Base-by-base conservation (phyloP, 163 green algal genomes). In the Coccomyxa subellipsoidea region DNA sequence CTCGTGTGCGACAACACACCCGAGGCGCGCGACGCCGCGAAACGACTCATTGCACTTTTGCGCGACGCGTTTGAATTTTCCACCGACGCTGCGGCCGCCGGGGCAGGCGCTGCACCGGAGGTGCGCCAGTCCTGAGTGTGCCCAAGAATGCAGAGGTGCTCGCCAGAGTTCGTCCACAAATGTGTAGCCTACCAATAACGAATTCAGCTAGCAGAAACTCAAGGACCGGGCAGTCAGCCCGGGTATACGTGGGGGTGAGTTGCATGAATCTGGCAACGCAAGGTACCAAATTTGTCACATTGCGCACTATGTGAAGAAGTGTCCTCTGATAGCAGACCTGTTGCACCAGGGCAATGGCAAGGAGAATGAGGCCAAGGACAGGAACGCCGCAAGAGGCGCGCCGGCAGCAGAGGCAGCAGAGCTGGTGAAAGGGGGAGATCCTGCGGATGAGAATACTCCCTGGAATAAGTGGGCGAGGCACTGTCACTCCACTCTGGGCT, bases 1-100 rank as follows among this genome's bases (percentile, higher is more conserved):
- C 76, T 90, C 40, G 77, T 92, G 2, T 87, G 76, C 27, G 89
- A 92, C 85, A 92, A 92, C 73, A 92, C 89, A n/a, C 87, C 84
- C 23, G 87, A 90, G 32, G 87, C 88, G 0, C 84, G 89, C 27
- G 85, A 90, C 29, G 72, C 77, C 15, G 87, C 87, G 31, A 84
- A 84, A 38, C 38, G 78, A n/a, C n/a, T 92, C 0, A 71, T 88
- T 6, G 35, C 36, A 31, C n/a, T 82, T 29, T 31, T 90, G 29
- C 75, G 82, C 7, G 73, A 82, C 15, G 82, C 85, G 0, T 87
- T 88, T 78, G 70, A 81, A 18, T 47, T n/a, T 2, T 77, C 38
- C 23, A 15, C 37, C 77, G 39, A 72, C 35, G 72, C 53, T 32
- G 78, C 8, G 53, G 35, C 34, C 32, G 66, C 21, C 66, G 8